Evolutionary conservation across 768 basidiomycete species (phyloP).

Genomic region (Lenzites betulinus): DNA sequence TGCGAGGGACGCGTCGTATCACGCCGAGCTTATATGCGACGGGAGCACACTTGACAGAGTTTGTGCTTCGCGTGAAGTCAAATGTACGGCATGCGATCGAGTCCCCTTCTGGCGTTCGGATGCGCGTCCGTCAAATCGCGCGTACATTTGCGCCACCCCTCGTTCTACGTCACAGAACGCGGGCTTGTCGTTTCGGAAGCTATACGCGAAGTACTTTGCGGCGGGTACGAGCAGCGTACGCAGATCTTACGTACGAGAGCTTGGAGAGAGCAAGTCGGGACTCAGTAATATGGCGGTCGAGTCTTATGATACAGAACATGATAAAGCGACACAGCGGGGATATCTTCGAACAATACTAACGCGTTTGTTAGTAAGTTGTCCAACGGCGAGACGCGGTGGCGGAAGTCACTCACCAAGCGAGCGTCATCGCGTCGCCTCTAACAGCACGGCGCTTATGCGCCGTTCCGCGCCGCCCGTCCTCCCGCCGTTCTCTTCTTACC

Average conservation of each 20-base stretch:
- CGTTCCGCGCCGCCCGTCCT: slow-evolving; percentile 27
- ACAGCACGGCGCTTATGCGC: slow-evolving; percentile 15
- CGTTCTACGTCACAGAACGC: neutral
- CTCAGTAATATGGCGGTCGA: neutral
- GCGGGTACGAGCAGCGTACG: too few species aligned
- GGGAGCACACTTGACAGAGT: neutral
- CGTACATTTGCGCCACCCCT: neutral
- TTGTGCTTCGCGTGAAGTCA: neutral
- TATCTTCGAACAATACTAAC: neutral
- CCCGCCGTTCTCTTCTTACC: slow-evolving; percentile 32
- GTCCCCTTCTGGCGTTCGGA: neutral
- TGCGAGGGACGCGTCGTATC: neutral
- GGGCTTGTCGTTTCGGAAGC: neutral
- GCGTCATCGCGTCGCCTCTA: neutral
- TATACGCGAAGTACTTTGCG: too few species aligned
- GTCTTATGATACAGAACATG: neutral
- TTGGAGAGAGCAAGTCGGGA: neutral
- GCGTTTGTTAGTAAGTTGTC: neutral
- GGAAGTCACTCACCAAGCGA: neutral
- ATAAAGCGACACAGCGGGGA: neutral
- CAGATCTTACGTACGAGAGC: too few species aligned
- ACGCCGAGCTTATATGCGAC: neutral
- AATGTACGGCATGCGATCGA: neutral
- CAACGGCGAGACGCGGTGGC: neutral
- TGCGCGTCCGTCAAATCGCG: neutral